These are phyloP conservation scores for Biscogniauxia mediterranea DNA, from an alignment of 2,329 filamentous ascomycete genomes.

Conservation along the genomic window DNA sequence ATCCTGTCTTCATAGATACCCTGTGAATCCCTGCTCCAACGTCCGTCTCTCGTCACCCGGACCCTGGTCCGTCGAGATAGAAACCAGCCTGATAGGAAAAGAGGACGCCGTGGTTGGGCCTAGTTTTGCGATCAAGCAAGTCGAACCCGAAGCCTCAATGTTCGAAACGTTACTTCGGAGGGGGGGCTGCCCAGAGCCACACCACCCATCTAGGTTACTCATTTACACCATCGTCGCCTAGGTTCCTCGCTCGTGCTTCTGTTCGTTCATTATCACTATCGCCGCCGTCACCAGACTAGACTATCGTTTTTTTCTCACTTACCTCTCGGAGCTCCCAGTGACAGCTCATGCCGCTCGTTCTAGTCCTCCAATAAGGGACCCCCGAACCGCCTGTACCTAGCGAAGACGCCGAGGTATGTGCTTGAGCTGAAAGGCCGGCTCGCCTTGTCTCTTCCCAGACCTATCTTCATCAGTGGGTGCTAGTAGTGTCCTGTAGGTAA, in stretches of 20 bases:
- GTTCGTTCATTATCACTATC: neutral
- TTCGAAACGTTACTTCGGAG: too few relatives aligned
- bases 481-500: neutral
- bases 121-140: neutral
- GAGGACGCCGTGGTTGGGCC: neutral
- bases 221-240: neutral
- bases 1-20: neutral
- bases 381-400: neutral
- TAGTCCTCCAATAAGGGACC: neutral
- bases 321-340: neutral
- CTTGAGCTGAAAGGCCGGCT: neutral
- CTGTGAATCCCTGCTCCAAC: neutral
- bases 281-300: neutral
- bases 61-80: neutral
- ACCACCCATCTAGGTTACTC: neutral
- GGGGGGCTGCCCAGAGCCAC: neutral
- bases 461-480: neutral
- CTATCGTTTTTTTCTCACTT: neutral
- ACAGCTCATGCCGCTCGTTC: neutral
- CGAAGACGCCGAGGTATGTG: neutral
- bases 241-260: neutral
- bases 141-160: neutral
- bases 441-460: neutral
- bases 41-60: neutral
- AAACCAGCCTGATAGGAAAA: neutral